Base-by-base conservation (phyloP, 768 basidiomycete species). In the Glaciozyma martinii region DNA sequence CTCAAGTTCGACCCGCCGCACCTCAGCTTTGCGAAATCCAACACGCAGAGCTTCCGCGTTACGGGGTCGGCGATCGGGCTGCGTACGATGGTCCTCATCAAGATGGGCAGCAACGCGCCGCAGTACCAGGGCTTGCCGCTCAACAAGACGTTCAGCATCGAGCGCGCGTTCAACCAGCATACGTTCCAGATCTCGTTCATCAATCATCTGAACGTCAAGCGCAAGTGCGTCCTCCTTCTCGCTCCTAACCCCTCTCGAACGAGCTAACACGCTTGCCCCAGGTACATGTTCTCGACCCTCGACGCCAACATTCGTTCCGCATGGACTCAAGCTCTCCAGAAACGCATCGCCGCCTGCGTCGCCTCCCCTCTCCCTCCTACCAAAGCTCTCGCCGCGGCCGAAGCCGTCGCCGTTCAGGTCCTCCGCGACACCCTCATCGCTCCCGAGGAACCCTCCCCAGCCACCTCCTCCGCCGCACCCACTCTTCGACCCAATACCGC, bases 91-190 rank as follows among this genome's bases (percentile, higher is more conserved):
- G 81, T 90, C 54, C 86, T 98, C 81, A 81, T 86, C 75, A 84
- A 91, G 55, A 82, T 85, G 53, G 92, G 95, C 2, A 80, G 84
- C 27, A 90, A 90, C 76, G 90, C 93, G 3, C 80, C 86, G 53
- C 80, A 84, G 61, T 98, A 97, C 75, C 79, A 85, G 2, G 87
- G 88, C 33, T 79, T 98, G 40, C 88, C 91, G 21, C 79, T 87
- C 61, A 90, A 86, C 75, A 86, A 83, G 71, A 80, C 85, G 8
- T 80, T 98, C 71, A 80, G 82, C 27, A 85, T 94, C 65, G 91
- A 94, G 74, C 86, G 91, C n/a, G 86, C 90, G 0, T 97, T 97
- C 78, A 97, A 97, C 94, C 84, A 86, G 64, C 88, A 97, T 75
- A 95, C 93, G 0, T 93, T 98, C 81, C 90, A 95, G 75, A 78